phyloP scores from a whole-genome alignment of 164 flowering plant genomes.

The Berberis thunbergii region DNA sequence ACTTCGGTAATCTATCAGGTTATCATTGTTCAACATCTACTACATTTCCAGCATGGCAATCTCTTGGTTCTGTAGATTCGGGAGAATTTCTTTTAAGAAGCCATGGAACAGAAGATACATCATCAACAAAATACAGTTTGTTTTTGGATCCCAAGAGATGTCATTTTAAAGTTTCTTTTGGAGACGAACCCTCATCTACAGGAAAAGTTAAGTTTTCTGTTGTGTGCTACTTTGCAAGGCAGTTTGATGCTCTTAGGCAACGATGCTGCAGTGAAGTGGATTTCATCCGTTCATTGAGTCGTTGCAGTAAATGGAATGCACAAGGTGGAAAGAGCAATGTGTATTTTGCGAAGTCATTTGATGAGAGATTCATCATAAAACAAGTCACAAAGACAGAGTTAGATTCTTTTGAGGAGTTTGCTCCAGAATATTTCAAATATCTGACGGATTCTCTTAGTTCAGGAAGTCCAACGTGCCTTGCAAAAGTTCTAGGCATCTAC shows the following conservation, averaged over 20 bases:
- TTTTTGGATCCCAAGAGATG: slow-evolving; percentile 49
- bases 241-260: slow-evolving; percentile 61
- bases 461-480: slow-evolving; percentile 73
- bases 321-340: slow-evolving; percentile 90
- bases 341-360: slow-evolving; percentile 75
- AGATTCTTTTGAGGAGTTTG: slow-evolving; percentile 83
- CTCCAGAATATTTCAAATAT: slow-evolving; percentile 65
- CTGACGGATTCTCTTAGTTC: slow-evolving; percentile 50
- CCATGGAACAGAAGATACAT: slow-evolving; percentile 60
- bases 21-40: slow-evolving; percentile 18
- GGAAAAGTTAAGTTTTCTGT: slow-evolving; percentile 65
- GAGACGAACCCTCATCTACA: slow-evolving; percentile 42
- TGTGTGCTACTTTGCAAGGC: slow-evolving; percentile 67
- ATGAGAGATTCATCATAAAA: slow-evolving; percentile 74
- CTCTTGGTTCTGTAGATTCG: slow-evolving; percentile 53
- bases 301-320: slow-evolving; percentile 71
- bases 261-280: slow-evolving; percentile 68
- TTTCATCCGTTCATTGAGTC: slow-evolving; percentile 63
- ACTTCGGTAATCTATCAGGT: slow-evolving; percentile 7
- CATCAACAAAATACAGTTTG: slow-evolving; percentile 27
- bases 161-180: slow-evolving; percentile 57
- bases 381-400: slow-evolving; percentile 75
- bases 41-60: slow-evolving; percentile 42
- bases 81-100: slow-evolving; percentile 46
- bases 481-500: slow-evolving; percentile 72